Evolutionary conservation across 2,329 filamentous ascomycete species (phyloP).

Genomic region (Calonectria montana): DNA sequence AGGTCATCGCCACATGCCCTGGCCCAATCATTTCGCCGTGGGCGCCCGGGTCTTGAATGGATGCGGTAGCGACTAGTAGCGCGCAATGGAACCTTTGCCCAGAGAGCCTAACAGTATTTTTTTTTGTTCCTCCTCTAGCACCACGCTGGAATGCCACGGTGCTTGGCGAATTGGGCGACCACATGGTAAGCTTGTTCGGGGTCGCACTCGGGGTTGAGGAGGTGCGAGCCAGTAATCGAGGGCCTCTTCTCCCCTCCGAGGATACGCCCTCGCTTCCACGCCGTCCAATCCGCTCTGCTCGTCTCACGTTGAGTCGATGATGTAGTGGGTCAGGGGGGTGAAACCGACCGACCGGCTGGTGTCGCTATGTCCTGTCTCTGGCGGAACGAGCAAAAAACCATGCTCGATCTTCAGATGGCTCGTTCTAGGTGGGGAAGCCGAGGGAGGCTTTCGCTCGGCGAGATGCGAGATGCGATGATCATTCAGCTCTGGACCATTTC

Average conservation of each 20-base stretch:
- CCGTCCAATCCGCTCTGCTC: not conserved
- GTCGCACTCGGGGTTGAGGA: not conserved
- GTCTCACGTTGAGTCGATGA: conserved; percentile 35
- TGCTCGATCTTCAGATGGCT: conserved; percentile 5
- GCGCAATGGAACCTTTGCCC: conserved; percentile 19
- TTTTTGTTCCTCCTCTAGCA: not conserved
- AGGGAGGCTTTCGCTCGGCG: conserved; percentile 29
- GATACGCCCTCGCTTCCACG: not conserved
- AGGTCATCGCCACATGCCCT: conserved; percentile 41
- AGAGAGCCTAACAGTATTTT: not conserved
- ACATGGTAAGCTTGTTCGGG: not conserved
- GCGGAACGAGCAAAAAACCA: not conserved
- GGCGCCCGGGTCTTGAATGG: conserved; percentile 29
- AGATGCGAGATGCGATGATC: conserved; percentile 27
- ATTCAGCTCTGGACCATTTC: conserved; percentile 7
- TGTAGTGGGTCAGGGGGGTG: conserved; percentile 40
- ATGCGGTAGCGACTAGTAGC: conserved; percentile 36
- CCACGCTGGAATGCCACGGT: not conserved
- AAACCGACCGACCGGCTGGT: conserved; percentile 37
- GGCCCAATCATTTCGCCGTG: conserved; percentile 35
- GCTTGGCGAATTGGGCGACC: conserved; percentile 6
- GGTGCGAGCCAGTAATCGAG: not conserved
- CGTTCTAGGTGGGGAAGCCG: conserved; percentile 28
- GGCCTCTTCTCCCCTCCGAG: not conserved
- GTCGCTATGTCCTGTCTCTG: conserved; percentile 27